Conservation (phyloP, 2,329 filamentous ascomycete species). For the Berkeleyomyces rouxiae region DNA sequence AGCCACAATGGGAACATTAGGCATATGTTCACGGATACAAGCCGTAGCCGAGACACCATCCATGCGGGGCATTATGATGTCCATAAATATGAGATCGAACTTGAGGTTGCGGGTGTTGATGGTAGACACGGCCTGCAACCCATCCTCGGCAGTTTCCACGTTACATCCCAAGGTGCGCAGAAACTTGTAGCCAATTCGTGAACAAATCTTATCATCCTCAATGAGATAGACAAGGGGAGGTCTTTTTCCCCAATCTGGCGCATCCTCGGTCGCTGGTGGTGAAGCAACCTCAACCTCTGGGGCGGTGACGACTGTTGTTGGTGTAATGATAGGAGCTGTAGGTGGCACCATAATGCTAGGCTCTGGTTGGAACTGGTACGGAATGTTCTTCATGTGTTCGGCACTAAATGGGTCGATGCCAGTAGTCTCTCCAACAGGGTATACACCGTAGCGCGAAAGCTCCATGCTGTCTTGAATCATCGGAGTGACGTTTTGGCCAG, state of each 20-base stretch:
- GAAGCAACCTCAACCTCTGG: slow-evolving; percentile 1
- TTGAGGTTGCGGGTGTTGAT: slow-evolving; percentile 38
- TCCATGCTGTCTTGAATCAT: slow-evolving; percentile 39
- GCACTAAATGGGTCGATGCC: slow-evolving; percentile 91
- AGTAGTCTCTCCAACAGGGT: slow-evolving; percentile 77
- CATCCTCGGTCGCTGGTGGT: slow-evolving; percentile 11
- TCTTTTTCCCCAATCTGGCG: slow-evolving; percentile 36
- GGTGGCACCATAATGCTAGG: slow-evolving; percentile 10
- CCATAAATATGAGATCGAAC: slow-evolving; percentile 64
- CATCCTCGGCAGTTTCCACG: slow-evolving; percentile 63
- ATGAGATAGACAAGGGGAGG: slow-evolving; percentile 77
- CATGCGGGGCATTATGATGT: slow-evolving; percentile 93
- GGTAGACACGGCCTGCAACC: slow-evolving; percentile 79
- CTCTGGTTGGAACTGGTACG: slow-evolving; percentile 45
- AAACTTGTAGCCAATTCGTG: slow-evolving; percentile 52
- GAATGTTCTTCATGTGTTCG: slow-evolving; percentile 88
- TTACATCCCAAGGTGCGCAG: slow-evolving; percentile 47
- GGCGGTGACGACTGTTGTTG: not conserved
- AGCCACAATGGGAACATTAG: slow-evolving; percentile 74
- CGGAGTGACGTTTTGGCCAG: slow-evolving; percentile 20
- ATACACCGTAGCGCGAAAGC: slow-evolving; percentile 51
- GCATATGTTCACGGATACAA: slow-evolving; percentile 75
- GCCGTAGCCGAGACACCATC: slow-evolving; percentile 91
- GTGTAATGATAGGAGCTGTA: slow-evolving; percentile 1
- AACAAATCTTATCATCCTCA: slow-evolving; percentile 59